A percentile compares a stretch with the other conserved stretches of the same genome.
phyloP scores from a whole-genome alignment of 345 rosid species.

The Lagerstroemia speciosa region DNA sequence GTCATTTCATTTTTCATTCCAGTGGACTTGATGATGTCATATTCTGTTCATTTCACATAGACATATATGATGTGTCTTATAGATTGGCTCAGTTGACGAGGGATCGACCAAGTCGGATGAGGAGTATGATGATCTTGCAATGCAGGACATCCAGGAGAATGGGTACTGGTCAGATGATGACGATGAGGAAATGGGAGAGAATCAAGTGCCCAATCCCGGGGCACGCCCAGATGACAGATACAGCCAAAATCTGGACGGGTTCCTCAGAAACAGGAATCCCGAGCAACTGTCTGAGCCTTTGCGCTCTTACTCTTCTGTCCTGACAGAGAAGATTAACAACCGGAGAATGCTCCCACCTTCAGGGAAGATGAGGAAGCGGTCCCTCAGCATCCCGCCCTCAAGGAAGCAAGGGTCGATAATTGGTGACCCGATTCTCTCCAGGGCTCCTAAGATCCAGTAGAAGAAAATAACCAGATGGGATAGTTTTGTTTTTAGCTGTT shows the following conservation, averaged over 20 bases:
- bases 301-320: constrained; percentile 33
- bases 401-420: constrained; percentile 41
- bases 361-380: constrained; percentile 49
- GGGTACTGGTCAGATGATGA: constrained; percentile 66
- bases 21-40: background rate
- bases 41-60: background rate
- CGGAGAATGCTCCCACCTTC: constrained; percentile 23
- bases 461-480: background rate
- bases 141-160: constrained; percentile 56
- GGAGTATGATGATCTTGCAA: constrained; percentile 93
- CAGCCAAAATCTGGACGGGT: constrained; percentile 43
- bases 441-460: constrained; percentile 36
- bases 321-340: constrained; percentile 27
- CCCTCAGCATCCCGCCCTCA: constrained; percentile 69
- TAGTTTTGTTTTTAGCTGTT: background rate
- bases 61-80: background rate
- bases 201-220: background rate
- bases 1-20: background rate
- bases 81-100: constrained; percentile 98
- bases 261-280: constrained; percentile 29
- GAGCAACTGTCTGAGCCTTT: constrained; percentile 42
- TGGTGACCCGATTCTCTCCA: constrained; percentile 51
- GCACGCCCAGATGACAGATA: constrained; percentile 34
- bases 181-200: constrained; percentile 30
- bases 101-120: constrained; percentile 89